A percentile compares a stretch with the other conserved stretches of the same genome.
phyloP scores from a whole-genome alignment of 2,329 filamentous ascomycete species.

The Claviceps maximensis region DNA sequence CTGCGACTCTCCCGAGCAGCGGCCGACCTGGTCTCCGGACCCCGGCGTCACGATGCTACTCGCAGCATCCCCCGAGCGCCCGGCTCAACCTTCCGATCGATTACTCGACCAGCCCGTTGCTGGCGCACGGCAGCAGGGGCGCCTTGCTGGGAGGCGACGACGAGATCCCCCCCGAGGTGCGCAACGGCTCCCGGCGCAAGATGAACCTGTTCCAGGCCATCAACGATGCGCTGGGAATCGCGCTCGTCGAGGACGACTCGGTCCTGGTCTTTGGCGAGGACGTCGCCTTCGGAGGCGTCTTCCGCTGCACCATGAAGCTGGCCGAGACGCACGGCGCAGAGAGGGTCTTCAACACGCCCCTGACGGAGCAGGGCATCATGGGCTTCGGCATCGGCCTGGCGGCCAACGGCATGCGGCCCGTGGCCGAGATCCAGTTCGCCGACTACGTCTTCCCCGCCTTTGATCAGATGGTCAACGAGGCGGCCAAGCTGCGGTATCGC shows the following conservation, averaged over 20 bases:
- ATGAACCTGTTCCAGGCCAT: conserved; percentile 92
- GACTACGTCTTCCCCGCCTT: conserved; percentile 91
- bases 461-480: conserved; percentile 89
- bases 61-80: conserved; percentile 44
- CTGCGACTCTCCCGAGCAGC: background rate
- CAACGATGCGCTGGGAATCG: conserved; percentile 76
- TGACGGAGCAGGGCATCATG: conserved; percentile 87
- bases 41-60: conserved; percentile 27
- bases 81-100: conserved; percentile 76
- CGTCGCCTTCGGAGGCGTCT: conserved; percentile 92
- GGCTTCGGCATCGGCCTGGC: conserved; percentile 88
- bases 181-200: conserved; percentile 61
- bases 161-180: conserved; percentile 55
- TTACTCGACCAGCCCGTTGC: conserved; percentile 67
- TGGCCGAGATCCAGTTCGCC: conserved; percentile 92
- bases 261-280: conserved; percentile 93
- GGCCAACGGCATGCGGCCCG: conserved; percentile 79
- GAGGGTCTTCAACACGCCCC: conserved; percentile 89
- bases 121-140: conserved; percentile 63
- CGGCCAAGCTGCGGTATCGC: conserved; percentile 74
- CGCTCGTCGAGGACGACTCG: conserved; percentile 69
- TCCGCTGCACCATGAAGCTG: conserved; percentile 84
- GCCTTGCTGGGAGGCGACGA: conserved; percentile 49
- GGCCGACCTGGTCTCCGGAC: conserved; percentile 10
- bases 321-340: conserved; percentile 76